Evolutionary conservation across 1,139 yeast genomes (phyloP).

Genomic region (Arxiozyma slooffiae): DNA sequence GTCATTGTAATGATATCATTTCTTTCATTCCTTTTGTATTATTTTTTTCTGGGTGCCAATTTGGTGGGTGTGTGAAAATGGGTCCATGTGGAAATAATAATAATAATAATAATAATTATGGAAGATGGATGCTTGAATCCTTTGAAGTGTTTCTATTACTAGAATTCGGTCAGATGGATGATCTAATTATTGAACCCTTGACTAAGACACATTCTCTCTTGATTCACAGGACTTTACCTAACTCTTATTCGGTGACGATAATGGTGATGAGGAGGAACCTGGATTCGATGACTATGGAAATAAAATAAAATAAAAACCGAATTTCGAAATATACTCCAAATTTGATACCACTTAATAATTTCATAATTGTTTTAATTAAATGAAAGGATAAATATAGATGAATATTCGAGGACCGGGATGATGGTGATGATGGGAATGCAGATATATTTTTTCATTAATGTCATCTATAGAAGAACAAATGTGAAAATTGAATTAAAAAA

Average conservation of each 20-base stretch:
- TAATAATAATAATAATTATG: no score
- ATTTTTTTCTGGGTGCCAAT: no score
- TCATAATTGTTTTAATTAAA: conserved; percentile 34
- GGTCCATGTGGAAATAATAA: no score
- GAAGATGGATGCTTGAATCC: no score
- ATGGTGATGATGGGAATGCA: conserved; percentile 56
- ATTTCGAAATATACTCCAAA: conserved; percentile 54
- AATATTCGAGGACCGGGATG: conserved; percentile 63
- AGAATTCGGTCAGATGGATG: conserved; percentile 27
- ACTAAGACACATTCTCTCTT: conserved; percentile 20
- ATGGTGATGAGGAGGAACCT: conserved; percentile 38
- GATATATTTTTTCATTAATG: conserved; percentile 67
- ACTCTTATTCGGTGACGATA: conserved; percentile 25
- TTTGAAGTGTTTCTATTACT: conserved; percentile 31
- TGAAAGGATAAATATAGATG: conserved; percentile 34
- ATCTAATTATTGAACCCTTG: conserved; percentile 42
- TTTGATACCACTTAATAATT: conserved; percentile 43
- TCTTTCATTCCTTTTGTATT: no score
- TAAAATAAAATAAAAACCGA: conserved; percentile 33
- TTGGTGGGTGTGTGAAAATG: no score
- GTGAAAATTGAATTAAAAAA: conserved; percentile 54
- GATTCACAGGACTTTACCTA: conserved; percentile 23
- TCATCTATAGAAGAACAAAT: conserved; percentile 70
- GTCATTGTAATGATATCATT: no score
- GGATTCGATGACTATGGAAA: conserved; percentile 40